These are phyloP conservation scores for Penstemon newberryi DNA, from an alignment of 257 asterid genomes.

Conservation along the genomic window DNA sequence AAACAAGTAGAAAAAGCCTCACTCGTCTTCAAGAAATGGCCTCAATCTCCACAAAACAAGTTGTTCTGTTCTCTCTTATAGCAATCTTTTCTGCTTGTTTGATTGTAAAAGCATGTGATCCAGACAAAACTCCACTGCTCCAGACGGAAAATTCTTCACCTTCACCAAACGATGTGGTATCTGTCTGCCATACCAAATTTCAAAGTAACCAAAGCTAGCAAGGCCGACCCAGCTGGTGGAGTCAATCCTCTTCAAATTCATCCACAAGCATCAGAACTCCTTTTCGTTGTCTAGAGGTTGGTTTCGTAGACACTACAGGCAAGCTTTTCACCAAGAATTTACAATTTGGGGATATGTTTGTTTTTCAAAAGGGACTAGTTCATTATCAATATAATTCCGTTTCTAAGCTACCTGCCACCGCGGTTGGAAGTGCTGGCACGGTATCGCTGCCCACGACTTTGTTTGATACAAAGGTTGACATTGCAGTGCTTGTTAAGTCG, in stretches of 20 bases:
- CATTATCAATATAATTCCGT: slow-evolving; percentile 33
- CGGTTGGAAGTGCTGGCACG: slow-evolving; percentile 32
- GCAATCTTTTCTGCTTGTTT: not conserved
- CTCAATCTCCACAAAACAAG: not conserved
- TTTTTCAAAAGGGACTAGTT: slow-evolving; percentile 35
- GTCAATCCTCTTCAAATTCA: slow-evolving; percentile 36
- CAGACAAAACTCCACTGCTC: slow-evolving; percentile 12
- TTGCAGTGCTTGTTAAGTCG: slow-evolving; percentile 28
- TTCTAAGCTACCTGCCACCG: slow-evolving; percentile 16
- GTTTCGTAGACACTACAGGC: slow-evolving; percentile 24
- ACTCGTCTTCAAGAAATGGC: slow-evolving; percentile 12
- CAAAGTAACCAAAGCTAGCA: not conserved
- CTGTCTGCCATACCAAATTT: not conserved
- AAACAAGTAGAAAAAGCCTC: not conserved
- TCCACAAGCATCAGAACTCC: slow-evolving; percentile 26
- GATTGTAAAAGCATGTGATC: slow-evolving; percentile 12
- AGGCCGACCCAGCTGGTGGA: slow-evolving; percentile 17
- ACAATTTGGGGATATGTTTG: slow-evolving; percentile 26
- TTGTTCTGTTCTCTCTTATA: not conserved
- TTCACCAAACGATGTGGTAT: slow-evolving; percentile 12
- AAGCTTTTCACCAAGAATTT: slow-evolving; percentile 21
- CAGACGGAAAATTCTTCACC: slow-evolving; percentile 25
- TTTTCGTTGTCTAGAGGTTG: slow-evolving; percentile 32
- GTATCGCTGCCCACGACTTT: slow-evolving; percentile 24
- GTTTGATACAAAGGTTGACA: slow-evolving; percentile 27